Conservation (phyloP, 768 basidiomycete genomes). For the Chalciporus piperatus region DNA sequence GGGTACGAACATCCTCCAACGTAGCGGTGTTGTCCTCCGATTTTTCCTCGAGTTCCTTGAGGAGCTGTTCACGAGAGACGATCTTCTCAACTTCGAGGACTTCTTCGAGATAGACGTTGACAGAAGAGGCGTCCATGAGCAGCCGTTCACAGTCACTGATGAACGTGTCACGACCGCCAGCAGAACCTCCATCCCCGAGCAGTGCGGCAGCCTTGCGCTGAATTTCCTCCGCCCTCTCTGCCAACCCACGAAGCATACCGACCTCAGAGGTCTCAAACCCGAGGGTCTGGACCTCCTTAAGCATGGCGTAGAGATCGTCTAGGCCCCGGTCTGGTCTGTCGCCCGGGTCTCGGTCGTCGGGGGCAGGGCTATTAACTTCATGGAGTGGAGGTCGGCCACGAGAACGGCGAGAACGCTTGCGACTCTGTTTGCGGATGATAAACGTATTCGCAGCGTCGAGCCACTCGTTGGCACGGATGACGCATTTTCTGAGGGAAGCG, state of each 20-base stretch:
- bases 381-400: conserved; percentile 50
- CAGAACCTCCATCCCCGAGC: conserved; percentile 41
- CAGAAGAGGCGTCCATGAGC: conserved; percentile 63
- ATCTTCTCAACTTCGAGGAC: conserved; percentile 75
- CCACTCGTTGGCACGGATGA: conserved; percentile 82
- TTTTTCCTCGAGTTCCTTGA: conserved; percentile 71
- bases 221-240: conserved; percentile 62
- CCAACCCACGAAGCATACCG: conserved; percentile 48
- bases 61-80: conserved; percentile 73
- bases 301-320: conserved; percentile 64
- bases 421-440: conserved; percentile 73
- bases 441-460: conserved; percentile 80
- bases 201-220: conserved; percentile 53
- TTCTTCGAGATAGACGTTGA: conserved; percentile 85
- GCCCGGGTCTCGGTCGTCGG: conserved; percentile 47
- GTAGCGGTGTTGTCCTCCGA: conserved; percentile 65
- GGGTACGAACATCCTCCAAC: conserved; percentile 73
- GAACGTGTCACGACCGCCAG: conserved; percentile 52
- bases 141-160: conserved; percentile 70
- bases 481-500: conserved; percentile 69
- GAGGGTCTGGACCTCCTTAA: conserved; percentile 70
- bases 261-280: conserved; percentile 88
- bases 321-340: conserved; percentile 72
- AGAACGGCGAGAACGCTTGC: conserved; percentile 69
- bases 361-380: conserved; percentile 36